Evolutionary conservation across 306 rosid species (phyloP).

Genomic region (Fragaria nilgerrensis): DNA sequence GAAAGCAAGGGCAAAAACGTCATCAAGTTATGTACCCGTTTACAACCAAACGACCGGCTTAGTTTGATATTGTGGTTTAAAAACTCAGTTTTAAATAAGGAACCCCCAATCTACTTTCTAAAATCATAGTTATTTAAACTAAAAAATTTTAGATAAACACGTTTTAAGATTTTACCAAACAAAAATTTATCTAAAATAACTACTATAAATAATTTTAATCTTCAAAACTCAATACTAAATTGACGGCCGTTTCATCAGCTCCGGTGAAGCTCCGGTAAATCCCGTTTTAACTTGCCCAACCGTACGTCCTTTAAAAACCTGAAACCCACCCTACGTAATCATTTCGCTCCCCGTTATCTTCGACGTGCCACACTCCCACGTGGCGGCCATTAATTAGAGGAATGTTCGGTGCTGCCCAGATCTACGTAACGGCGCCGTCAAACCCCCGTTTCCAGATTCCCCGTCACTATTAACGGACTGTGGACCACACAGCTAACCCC

Average conservation of each 20-base stretch:
- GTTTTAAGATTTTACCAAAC: too few relatives aligned
- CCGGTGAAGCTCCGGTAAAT: too few relatives aligned
- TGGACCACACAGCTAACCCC: too few relatives aligned
- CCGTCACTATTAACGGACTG: constrained; percentile 59
- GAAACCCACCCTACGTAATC: neutral
- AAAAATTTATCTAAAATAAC: too few relatives aligned
- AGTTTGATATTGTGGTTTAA: too few relatives aligned
- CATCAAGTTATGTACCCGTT: neutral
- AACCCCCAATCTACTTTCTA: too few relatives aligned
- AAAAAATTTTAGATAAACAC: too few relatives aligned
- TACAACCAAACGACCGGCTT: neutral
- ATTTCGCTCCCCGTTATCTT: neutral
- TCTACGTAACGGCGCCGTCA: constrained; percentile 95
- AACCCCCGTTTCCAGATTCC: constrained; percentile 72
- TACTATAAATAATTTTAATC: too few relatives aligned
- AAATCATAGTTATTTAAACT: too few relatives aligned
- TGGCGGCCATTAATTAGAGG: constrained; percentile 27
- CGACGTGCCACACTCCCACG: constrained; percentile 23
- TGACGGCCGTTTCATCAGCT: neutral
- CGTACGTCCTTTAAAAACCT: neutral
- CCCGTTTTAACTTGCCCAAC: neutral
- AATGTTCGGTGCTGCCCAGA: constrained; percentile 31
- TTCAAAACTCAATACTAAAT: too few relatives aligned
- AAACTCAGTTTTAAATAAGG: too few relatives aligned
- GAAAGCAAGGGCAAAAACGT: neutral